These are phyloP conservation scores for Rhodotorula mucilaginosa DNA, from an alignment of 1,284 basidiomycete species.

Conservation along the genomic window DNA sequence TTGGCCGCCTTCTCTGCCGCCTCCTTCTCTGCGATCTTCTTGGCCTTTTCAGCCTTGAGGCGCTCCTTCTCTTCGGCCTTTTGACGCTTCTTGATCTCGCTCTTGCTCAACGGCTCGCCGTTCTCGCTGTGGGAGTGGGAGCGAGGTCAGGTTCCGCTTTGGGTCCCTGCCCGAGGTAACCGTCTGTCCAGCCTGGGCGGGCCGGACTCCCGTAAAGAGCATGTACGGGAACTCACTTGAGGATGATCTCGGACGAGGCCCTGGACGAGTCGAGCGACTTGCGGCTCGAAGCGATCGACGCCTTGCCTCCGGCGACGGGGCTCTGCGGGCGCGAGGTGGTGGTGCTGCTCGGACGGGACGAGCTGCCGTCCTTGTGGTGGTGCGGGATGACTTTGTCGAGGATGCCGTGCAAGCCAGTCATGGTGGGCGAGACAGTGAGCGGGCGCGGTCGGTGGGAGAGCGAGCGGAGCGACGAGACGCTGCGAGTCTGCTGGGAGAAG, in stretches of 20 bases:
- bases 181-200: too few relatives aligned
- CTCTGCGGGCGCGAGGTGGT: neutral
- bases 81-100: conserved; percentile 83
- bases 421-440: neutral
- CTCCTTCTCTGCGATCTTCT: conserved; percentile 74
- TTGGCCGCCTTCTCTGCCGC: conserved; percentile 72
- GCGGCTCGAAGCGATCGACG: neutral
- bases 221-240: conserved; percentile 14
- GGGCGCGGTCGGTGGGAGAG: neutral
- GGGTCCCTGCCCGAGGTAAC: too few relatives aligned
- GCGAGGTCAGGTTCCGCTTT: neutral
- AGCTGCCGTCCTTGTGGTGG: conserved; percentile 2
- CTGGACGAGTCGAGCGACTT: conserved; percentile 17
- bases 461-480: neutral
- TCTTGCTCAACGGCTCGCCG: conserved; percentile 63
- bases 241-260: conserved; percentile 7
- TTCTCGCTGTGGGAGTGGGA: conserved; percentile 23
- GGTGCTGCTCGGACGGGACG: conserved; percentile 17
- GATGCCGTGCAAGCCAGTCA: conserved; percentile 23
- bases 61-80: conserved; percentile 81
- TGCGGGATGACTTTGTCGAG: conserved; percentile 17
- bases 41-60: conserved; percentile 70
- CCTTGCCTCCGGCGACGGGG: neutral
- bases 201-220: neutral
- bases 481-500: neutral